phyloP scores from a whole-genome alignment of 495 filamentous ascomycete species.

The Daldinia vernicosa region DNA sequence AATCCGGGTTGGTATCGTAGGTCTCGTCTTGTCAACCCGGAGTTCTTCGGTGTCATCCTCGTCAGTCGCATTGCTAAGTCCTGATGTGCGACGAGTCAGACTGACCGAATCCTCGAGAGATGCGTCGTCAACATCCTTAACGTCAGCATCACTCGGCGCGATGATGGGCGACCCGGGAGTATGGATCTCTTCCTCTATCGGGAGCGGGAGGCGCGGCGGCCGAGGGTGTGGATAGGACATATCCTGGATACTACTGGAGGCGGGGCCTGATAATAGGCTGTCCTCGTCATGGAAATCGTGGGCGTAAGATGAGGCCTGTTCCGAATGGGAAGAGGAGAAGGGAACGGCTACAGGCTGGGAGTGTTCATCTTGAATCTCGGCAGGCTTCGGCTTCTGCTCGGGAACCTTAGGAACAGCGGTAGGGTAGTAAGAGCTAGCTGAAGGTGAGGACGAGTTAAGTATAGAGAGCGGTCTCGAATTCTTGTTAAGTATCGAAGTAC shows the following conservation, averaged over 20 bases:
- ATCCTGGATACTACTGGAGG: slow-evolving; percentile 59
- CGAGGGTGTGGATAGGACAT: slow-evolving; percentile 68
- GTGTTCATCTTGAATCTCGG: slow-evolving; percentile 52
- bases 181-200: slow-evolving; percentile 87
- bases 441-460: slow-evolving; percentile 51
- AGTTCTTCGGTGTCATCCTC: slow-evolving; percentile 82
- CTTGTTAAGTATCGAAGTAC: slow-evolving; percentile 56
- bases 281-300: slow-evolving; percentile 52
- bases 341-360: slow-evolving; percentile 64
- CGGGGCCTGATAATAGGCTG: slow-evolving; percentile 46
- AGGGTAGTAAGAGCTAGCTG: slow-evolving; percentile 42
- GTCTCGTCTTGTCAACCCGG: slow-evolving; percentile 67
- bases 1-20: slow-evolving; percentile 79
- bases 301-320: slow-evolving; percentile 47
- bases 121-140: slow-evolving; percentile 58
- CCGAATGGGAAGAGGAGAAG: slow-evolving; percentile 54
- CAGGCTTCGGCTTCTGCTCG: slow-evolving; percentile 49
- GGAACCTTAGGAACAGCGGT: slow-evolving; percentile 22
- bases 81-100: slow-evolving; percentile 61
- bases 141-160: slow-evolving; percentile 68
- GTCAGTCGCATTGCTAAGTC: slow-evolving; percentile 76
- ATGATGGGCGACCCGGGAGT: slow-evolving; percentile 87
- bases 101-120: slow-evolving; percentile 59
- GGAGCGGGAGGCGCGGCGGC: slow-evolving; percentile 87
- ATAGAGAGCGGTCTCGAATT: slow-evolving; percentile 50